Evolutionary conservation across 768 basidiomycete genomes (phyloP).

Genomic region (Leccinum olivaceopallidum): DNA sequence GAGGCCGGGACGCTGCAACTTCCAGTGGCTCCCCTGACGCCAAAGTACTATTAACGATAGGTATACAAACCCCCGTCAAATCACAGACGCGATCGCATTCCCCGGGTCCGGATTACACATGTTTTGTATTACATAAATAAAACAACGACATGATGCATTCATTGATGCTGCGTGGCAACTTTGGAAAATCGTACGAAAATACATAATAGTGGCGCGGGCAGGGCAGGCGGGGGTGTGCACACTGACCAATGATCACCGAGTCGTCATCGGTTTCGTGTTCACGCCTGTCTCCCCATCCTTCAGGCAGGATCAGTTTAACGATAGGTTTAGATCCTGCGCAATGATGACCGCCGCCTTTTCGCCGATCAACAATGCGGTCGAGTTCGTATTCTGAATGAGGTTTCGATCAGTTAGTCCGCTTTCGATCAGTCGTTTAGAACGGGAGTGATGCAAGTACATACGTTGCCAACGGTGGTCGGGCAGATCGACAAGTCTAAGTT

Average conservation of each 20-base stretch:
- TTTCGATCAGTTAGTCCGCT: background rate
- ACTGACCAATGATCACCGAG: background rate
- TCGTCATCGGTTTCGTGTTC: background rate
- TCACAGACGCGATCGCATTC: too few species aligned
- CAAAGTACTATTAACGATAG: too few species aligned
- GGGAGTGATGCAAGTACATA: background rate
- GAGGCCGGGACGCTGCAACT: too few species aligned
- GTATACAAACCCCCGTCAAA: too few species aligned
- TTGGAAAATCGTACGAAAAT: background rate
- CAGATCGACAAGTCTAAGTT: constrained; percentile 7
- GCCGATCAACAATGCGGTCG: constrained; percentile 17
- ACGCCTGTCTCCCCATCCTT: background rate
- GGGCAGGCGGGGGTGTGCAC: background rate
- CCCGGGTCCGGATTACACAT: too few species aligned
- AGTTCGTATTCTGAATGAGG: constrained; percentile 13
- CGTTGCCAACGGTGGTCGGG: constrained; percentile 6
- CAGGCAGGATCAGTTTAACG: background rate
- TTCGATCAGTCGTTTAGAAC: background rate
- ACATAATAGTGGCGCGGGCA: too few species aligned
- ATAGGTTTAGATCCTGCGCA: constrained; percentile 6
- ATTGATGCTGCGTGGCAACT: background rate
- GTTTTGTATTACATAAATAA: background rate
- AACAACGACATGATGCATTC: background rate
- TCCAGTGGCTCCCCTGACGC: too few species aligned
- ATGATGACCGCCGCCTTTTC: constrained; percentile 21